Conservation (phyloP, 495 filamentous ascomycete species). For the Penicillium psychrofluorescens region DNA sequence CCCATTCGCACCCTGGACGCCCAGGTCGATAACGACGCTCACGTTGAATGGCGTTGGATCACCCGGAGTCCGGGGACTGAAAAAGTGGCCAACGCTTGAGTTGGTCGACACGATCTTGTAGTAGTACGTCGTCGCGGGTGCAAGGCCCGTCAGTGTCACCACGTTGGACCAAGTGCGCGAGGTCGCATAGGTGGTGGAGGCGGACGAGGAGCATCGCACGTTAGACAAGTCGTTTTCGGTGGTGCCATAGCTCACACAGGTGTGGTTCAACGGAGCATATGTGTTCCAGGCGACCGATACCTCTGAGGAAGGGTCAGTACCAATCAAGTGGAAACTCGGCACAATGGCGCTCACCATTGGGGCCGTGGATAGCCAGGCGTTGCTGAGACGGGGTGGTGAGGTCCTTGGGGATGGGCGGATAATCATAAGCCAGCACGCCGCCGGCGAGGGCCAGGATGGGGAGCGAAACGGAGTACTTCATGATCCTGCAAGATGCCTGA, state of each 20-base stretch:
- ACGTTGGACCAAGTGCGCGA: constrained; percentile 47
- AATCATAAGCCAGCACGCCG: constrained; percentile 16
- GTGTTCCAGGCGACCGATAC: constrained; percentile 54
- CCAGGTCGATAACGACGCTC: constrained; percentile 47
- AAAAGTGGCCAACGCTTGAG: constrained; percentile 47
- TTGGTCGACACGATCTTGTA: constrained; percentile 51
- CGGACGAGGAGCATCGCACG: constrained; percentile 28
- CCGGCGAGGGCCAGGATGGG: too few species aligned
- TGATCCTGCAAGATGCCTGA: too few species aligned
- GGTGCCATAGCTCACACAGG: constrained; percentile 40
- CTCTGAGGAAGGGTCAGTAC: constrained; percentile 20
- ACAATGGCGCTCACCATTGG: constrained; percentile 34
- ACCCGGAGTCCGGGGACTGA: constrained; percentile 45
- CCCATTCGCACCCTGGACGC: constrained; percentile 50
- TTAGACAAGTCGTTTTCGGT: constrained; percentile 18
- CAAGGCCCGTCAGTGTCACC: constrained; percentile 32
- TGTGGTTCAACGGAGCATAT: constrained; percentile 24
- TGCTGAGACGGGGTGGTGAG: constrained; percentile 51
- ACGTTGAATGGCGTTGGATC: constrained; percentile 39
- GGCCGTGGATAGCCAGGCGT: constrained; percentile 48
- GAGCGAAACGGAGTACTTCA: too few species aligned
- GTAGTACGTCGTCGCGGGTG: constrained; percentile 43
- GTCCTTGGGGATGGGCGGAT: constrained; percentile 45
- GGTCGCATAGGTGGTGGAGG: constrained; percentile 40
- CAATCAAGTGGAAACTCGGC: not conserved